These are phyloP conservation scores for Cenchrus purpureus DNA, from an alignment of 176 grass and related monocot genomes.

Conservation along the genomic window DNA sequence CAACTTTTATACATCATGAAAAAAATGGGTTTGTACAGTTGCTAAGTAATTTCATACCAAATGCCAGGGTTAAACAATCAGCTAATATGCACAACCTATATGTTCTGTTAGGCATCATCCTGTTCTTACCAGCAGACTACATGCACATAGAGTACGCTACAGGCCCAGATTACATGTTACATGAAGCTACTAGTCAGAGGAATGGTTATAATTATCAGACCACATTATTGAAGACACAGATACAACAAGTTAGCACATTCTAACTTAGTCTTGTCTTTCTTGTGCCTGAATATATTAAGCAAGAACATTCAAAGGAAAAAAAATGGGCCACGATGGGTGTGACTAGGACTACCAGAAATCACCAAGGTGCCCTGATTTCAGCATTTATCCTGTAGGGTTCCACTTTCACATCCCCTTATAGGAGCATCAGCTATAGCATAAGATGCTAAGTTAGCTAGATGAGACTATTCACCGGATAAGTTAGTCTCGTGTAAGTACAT, in stretches of 20 bases:
- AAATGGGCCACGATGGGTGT: not conserved
- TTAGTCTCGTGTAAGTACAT: not conserved
- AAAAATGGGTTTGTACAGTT: not conserved
- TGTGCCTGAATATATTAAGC: not conserved
- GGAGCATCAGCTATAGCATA: not conserved
- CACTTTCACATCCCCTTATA: not conserved
- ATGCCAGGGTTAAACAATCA: not conserved
- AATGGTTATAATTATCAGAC: not conserved
- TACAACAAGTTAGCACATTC: not conserved
- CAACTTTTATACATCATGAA: not conserved
- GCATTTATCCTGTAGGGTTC: not conserved
- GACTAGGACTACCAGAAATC: not conserved
- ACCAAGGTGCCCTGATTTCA: not conserved
- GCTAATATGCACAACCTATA: constrained; percentile 16
- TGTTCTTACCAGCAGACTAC: not conserved
- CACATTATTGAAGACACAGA: not conserved
- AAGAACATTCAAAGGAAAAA: not conserved
- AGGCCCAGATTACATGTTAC: not conserved
- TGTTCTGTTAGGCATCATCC: not conserved
- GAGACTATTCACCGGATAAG: not conserved
- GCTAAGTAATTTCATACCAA: not conserved
- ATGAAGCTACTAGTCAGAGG: not conserved
- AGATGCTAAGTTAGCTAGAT: not conserved
- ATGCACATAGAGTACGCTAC: not conserved
- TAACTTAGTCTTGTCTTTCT: not conserved